Evolutionary conservation across 1,284 basidiomycete genomes (phyloP).

Genomic region (Ceratobasidium sp.): DNA sequence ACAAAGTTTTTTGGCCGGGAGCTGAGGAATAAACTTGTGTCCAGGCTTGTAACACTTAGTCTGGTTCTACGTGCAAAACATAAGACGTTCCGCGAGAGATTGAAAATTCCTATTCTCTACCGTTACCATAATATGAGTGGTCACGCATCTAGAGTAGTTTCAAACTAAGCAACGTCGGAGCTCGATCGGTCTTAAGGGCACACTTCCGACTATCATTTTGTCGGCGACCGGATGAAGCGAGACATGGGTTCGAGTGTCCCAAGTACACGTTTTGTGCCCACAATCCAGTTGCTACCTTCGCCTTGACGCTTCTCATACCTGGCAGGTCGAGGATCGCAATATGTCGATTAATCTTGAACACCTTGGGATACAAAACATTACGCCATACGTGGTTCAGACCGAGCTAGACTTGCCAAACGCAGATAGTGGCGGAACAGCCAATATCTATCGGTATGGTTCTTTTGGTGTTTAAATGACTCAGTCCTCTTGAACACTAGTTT

Average conservation of each 20-base stretch:
- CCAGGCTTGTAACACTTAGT: no score
- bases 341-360: background rate
- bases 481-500: no score
- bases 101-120: no score
- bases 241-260: background rate
- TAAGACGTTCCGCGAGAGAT: no score
- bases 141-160: no score
- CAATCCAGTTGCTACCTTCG: background rate
- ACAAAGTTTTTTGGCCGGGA: no score
- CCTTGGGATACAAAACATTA: constrained; percentile 15
- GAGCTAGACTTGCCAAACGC: background rate
- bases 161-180: background rate
- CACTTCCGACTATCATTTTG: constrained; percentile 4
- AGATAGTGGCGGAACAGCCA: constrained; percentile 1
- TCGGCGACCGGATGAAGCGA: no score
- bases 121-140: no score
- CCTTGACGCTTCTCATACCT: background rate
- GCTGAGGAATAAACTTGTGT: no score
- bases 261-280: background rate
- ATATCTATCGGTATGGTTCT: background rate
- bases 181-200: background rate
- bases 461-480: background rate
- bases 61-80: no score
- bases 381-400: background rate
- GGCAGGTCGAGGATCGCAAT: background rate